Percentiles rank a stretch among this genome's conserved stretches.
Conservation (phyloP, 163 green algal species). For the Chlamydomonas reinhardtii region DNA sequence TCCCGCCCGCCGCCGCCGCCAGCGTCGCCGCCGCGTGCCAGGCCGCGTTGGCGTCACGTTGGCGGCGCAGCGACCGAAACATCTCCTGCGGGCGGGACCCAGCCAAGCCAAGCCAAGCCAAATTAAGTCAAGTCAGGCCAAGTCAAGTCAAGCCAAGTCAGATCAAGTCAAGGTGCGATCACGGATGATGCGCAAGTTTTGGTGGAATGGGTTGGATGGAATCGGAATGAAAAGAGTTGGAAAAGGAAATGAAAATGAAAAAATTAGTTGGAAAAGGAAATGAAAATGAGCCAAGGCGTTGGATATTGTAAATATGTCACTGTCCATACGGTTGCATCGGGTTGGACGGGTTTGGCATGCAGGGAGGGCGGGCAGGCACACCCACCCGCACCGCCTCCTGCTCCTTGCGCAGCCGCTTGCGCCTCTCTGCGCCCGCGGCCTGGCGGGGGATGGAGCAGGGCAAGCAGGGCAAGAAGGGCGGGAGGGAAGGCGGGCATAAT, state of each 20-base stretch:
- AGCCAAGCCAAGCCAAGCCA: not conserved
- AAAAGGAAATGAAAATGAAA: not conserved
- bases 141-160: too few species aligned
- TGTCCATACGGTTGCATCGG: too few species aligned
- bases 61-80: not conserved
- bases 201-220: too few species aligned
- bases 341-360: too few species aligned
- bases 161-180: too few species aligned
- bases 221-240: too few species aligned
- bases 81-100: not conserved
- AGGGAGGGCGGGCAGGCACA: not conserved
- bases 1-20: not conserved
- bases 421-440: not conserved
- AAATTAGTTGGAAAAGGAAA: too few species aligned
- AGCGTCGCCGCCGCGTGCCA: not conserved
- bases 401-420: not conserved
- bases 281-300: too few species aligned
- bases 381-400: slow-evolving; percentile 38
- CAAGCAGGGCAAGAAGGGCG: not conserved
- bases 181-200: too few species aligned
- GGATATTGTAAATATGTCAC: too few species aligned
- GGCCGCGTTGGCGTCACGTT: not conserved
- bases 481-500: too few species aligned
- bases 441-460: not conserved
- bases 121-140: too few species aligned